Base-by-base conservation (phyloP, 2,329 filamentous ascomycete genomes). In the Pseudocercospora crystallina region DNA sequence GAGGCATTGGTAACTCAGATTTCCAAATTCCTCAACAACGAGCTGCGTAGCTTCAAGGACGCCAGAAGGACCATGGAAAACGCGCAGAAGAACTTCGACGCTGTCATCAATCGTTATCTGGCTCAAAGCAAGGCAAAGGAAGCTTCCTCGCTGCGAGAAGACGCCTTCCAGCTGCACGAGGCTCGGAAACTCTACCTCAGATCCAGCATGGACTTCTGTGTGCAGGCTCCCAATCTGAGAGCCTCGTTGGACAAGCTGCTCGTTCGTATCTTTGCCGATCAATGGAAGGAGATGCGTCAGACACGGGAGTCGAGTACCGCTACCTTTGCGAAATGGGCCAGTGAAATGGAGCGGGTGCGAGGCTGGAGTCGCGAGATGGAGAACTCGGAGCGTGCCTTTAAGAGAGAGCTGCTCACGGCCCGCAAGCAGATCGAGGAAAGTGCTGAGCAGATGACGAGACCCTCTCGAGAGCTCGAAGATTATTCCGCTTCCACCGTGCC, bases 341-440 rank as follows among this genome's bases (percentile, higher is more conserved):
- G 79, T 26, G 94, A 97, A 69, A 90, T 99, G 80, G 91, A 96
- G 58, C 84, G 94, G 14, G 85, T 99, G 47, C 84, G 87, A 53
- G 90, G 91, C 30, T 99, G 94, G 94, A 86, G 89, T 50, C 89
- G 86, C 65, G 90, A 96, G 69, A 92, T 99, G 88, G 92, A 96
- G 71, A 80, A 84, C 43, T 86, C 87, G n/a, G 94, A 97, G 70
- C 80, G 82, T 36, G 77, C 85, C 3, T 96, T 97, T 70, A 87
- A 85, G 66, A 78, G 86, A 30, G 92, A 97, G 73, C 76, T 97
- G 26, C 80, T 90, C 52, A 73, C 83, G 31, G 89, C 91, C 2
- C 80, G 92, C 50, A 85, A 86, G 61, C 86, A 94, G 59, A 85
- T 99, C 41, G 89, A 91, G 61, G 89, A 92, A 58, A 80, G 75